Evolutionary conservation across 2,329 filamentous ascomycete genomes (phyloP).

Genomic region (Neonectria coccinea): DNA sequence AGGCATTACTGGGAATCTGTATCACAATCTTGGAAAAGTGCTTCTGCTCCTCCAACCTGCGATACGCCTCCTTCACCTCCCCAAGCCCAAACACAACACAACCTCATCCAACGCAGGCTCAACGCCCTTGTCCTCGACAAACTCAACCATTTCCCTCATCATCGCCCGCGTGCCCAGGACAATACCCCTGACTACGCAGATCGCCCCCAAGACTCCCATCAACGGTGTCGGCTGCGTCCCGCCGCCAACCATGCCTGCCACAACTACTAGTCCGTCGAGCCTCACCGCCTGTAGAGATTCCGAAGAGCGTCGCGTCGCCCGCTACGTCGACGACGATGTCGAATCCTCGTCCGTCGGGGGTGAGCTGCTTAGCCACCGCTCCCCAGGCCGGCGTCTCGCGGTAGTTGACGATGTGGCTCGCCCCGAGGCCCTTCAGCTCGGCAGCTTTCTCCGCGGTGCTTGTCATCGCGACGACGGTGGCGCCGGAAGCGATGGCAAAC

Average conservation of each 20-base stretch:
- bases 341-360: constrained; percentile 62
- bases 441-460: constrained; percentile 66
- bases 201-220: constrained; percentile 39
- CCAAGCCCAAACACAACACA: constrained; percentile 46
- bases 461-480: constrained; percentile 69
- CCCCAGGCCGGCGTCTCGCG: constrained; percentile 67
- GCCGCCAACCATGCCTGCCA: constrained; percentile 47
- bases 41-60: constrained; percentile 47
- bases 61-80: constrained; percentile 49
- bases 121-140: constrained; percentile 49
- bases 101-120: constrained; percentile 48
- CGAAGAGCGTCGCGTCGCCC: constrained; percentile 68
- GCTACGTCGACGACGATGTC: constrained; percentile 75
- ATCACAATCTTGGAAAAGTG: constrained; percentile 54
- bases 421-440: constrained; percentile 66
- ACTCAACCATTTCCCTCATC: constrained; percentile 47
- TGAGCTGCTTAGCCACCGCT: constrained; percentile 62
- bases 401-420: constrained; percentile 71
- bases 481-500: constrained; percentile 61
- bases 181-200: constrained; percentile 47
- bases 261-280: constrained; percentile 48
- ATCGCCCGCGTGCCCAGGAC: constrained; percentile 44
- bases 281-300: constrained; percentile 65
- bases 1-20: constrained; percentile 30
- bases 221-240: constrained; percentile 39